These are phyloP conservation scores for Tephrocybe sp. DNA, from an alignment of 768 basidiomycete species.

Conservation along the genomic window DNA sequence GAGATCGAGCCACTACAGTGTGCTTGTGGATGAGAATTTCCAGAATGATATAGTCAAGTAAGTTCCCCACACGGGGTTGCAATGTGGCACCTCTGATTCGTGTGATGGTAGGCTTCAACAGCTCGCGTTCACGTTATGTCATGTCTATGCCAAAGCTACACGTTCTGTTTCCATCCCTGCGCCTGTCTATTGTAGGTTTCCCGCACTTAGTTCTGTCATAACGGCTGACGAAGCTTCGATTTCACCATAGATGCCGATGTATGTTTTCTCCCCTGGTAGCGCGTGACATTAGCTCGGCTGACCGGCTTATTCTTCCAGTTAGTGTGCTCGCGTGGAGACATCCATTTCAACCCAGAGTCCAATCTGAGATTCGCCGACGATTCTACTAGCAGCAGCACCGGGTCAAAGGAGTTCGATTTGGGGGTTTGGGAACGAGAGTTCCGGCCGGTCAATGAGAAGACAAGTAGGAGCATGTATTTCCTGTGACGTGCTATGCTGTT, in stretches of 20 bases:
- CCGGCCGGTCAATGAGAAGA: slow-evolving; percentile 13
- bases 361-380: slow-evolving; percentile 24
- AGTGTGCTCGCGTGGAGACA: slow-evolving; percentile 49
- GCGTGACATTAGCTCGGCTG: slow-evolving; percentile 11
- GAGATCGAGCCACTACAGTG: slow-evolving; percentile 54
- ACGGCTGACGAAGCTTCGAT: slow-evolving; percentile 5
- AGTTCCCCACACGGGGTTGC: slow-evolving; percentile 20
- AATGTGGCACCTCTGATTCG: background rate
- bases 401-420: slow-evolving; percentile 20
- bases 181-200: slow-evolving; percentile 61
- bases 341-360: slow-evolving; percentile 38
- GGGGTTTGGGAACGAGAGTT: slow-evolving; percentile 23
- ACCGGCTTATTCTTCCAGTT: slow-evolving; percentile 31
- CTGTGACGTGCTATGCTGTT: slow-evolving; percentile 14
- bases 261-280: slow-evolving; percentile 16
- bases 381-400: slow-evolving; percentile 17
- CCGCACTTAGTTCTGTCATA: background rate
- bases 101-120: slow-evolving; percentile 37
- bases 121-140: slow-evolving; percentile 53
- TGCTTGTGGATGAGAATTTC: slow-evolving; percentile 41
- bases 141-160: slow-evolving; percentile 68
- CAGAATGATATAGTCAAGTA: slow-evolving; percentile 22
- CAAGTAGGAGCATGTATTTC: slow-evolving; percentile 24
- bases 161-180: slow-evolving; percentile 73
- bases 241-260: slow-evolving; percentile 52